Evolutionary conservation across 1,284 basidiomycete species (phyloP), one percentile per base, ranked within the genome.

Genomic region (Takashimella tepidaria): DNA sequence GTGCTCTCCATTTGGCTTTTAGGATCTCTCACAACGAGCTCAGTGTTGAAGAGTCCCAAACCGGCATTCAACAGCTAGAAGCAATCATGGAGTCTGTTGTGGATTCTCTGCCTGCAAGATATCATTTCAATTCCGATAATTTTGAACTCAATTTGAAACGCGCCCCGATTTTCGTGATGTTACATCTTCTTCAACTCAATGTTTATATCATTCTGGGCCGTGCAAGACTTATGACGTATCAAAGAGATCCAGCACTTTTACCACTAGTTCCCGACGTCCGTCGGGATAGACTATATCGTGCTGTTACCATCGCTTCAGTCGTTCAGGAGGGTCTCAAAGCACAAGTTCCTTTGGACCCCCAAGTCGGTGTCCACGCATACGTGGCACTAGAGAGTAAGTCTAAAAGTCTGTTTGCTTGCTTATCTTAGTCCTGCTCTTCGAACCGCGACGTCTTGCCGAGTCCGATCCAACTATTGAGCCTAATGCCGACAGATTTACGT

Each of bases 121-220:
- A 49, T 47, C 4, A 45, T 16, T 49, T 45, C 31, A 48, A 45
- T 3, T n/a, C 41, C n/a, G 52, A 54, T 47, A 54, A 49, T 20
- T 27, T 45, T n/a, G 41, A 45, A 20, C 42, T 45, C 20, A 47
- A 54, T 47, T 47, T 27, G 20, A 25, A 44, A 20, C 47, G 47
- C 12, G 11, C 49, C 24, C 52, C 52, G 13, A 43, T 47, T 20
- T 54, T 45, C 25, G 16, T 54, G 12, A 41, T 31, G 5, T 37
- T 47, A 16, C 54, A 59, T 26, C 20, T 45, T n/a, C 44, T 59
- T 4, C 60, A 55, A n/a, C 60, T 59, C 53, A 61, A 59, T 26
- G 50, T 57, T 21, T 61, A 50, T 46, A 41, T 61, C 47, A 57
- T 61, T 27, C 53, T 61, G 8, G 54, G 50, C 1, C 16, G 41